Percentiles rank a stretch among this genome's conserved stretches.
These are phyloP conservation scores for Kodamaea neixiangensis DNA, from an alignment of 805 yeast species.

Conservation along the genomic window DNA sequence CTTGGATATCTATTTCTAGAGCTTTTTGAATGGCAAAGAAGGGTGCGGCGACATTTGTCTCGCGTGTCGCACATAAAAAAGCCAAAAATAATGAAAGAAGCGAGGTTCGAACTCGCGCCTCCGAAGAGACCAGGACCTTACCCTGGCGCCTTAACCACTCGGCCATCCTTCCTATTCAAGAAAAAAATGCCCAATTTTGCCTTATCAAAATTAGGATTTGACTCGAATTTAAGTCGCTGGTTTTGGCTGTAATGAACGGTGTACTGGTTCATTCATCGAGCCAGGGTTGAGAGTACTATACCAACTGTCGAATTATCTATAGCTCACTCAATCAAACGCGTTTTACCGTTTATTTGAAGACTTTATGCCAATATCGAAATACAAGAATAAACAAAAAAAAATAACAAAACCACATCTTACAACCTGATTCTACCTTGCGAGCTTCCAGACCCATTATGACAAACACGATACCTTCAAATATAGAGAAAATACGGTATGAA, in stretches of 20 bases:
- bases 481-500: conserved; percentile 44
- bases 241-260: too few relatives aligned
- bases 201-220: too few relatives aligned
- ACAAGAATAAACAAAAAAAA: background rate
- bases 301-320: too few relatives aligned
- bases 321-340: too few relatives aligned
- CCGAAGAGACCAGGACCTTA: conserved; percentile 25
- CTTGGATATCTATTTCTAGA: background rate
- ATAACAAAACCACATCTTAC: background rate
- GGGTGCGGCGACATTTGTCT: background rate
- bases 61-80: background rate
- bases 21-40: background rate
- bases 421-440: too few relatives aligned
- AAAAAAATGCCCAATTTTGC: too few relatives aligned
- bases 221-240: too few relatives aligned
- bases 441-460: too few relatives aligned
- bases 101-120: conserved; percentile 25
- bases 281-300: too few relatives aligned
- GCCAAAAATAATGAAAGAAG: conserved; percentile 19
- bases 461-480: background rate
- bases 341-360: too few relatives aligned
- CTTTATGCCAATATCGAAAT: background rate
- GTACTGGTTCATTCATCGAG: too few relatives aligned
- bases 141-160: conserved; percentile 26
- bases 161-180: conserved; percentile 14